Evolutionary conservation across 2,329 filamentous ascomycete genomes (phyloP), one percentile per base, ranked within the genome.

Genomic region (Coniochaeta sp.): DNA sequence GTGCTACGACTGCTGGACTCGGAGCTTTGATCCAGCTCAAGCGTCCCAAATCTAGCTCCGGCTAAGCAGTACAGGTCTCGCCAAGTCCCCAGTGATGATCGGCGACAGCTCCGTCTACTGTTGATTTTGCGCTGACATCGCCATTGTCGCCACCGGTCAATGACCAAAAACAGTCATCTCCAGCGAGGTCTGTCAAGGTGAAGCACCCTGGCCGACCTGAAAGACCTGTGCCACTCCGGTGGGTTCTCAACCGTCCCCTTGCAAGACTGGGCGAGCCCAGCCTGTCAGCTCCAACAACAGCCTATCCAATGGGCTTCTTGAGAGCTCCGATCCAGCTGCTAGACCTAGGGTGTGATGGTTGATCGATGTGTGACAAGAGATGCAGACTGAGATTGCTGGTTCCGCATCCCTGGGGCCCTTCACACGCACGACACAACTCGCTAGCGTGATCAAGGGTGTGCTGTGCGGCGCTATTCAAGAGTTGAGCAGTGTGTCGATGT

Each of bases 311-410:
- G 38, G 20, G 20, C 38, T 42, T 22, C 9, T 14, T 22, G 20
- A 24, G n/a, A 16, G 18, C 38, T 26, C 38, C 38, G 38, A 42
- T 42, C 18, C 4, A 24, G 12, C 20, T 26, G 38, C 38, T 42
- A 42, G 20, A n/a, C n/a, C n/a, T n/a, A n/a, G 38, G 38, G n/a
- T 42, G 38, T 24, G 38, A 26, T 42, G 4, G 38, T 14, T 42
- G 38, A 42, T 42, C 38, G 38, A 42, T 24, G 38, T 42, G 38
- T 42, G 38, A 42, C 38, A 42, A n/a, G 38, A 42, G 38, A 42
- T 42, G 38, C 38, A 42, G 18, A 42, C 18, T 4, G 26, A 42
- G 20, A 42, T 42, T 42, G 38, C 38, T 26, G 38, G 38, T 42
- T 42, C 38, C 38, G 38, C 12, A 26, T 26, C 38, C 38, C 38